These are phyloP conservation scores for Aspergillus fructus DNA, from an alignment of 2,329 filamentous ascomycete genomes.

Conservation along the genomic window DNA sequence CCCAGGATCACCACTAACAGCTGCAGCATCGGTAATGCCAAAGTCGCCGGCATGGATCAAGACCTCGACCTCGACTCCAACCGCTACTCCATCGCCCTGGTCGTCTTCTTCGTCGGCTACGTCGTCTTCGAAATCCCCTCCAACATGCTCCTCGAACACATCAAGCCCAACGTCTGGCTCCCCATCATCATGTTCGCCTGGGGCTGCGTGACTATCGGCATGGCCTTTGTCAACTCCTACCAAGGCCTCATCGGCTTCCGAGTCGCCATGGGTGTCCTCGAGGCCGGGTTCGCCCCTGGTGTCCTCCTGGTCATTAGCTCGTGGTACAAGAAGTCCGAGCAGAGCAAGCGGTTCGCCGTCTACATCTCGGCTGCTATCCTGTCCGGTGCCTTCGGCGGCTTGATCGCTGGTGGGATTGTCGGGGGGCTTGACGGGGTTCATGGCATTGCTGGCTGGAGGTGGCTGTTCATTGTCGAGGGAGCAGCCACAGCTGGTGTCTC, in stretches of 20 bases:
- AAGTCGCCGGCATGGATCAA: slow-evolving; percentile 1
- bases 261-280: neutral
- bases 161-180: neutral
- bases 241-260: neutral
- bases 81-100: neutral
- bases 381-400: neutral
- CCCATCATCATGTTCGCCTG: slow-evolving; percentile 1
- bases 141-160: slow-evolving; percentile 1
- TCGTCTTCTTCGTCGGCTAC: slow-evolving; percentile 4
- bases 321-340: neutral
- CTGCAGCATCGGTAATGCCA: slow-evolving; percentile 3
- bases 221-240: neutral
- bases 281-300: neutral
- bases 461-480: slow-evolving; percentile 1
- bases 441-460: slow-evolving; percentile 4
- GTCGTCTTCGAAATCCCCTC: slow-evolving; percentile 1
- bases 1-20: neutral
- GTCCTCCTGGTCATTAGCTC: neutral
- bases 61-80: neutral
- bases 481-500: slow-evolving; percentile 47
- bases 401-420: neutral
- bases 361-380: slow-evolving; percentile 3
- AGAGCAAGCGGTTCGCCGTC: neutral
- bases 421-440: neutral
- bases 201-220: neutral